Evolutionary conservation across 2,329 filamentous ascomycete species (phyloP), one percentile per base, ranked within the genome.

Genomic region (Cordyceps tenuipes): DNA sequence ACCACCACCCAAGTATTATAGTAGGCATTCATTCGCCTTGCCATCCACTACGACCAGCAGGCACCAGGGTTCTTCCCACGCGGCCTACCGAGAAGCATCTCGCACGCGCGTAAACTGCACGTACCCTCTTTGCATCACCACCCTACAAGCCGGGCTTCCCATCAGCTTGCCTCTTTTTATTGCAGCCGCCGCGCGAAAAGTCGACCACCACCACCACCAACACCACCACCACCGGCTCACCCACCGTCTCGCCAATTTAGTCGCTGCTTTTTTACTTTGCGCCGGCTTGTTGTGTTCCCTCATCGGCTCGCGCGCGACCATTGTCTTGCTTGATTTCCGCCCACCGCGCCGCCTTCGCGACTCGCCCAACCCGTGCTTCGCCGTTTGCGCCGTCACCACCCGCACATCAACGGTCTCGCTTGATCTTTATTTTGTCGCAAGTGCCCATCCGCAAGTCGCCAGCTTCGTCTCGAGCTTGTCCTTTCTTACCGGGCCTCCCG

Each of bases 31-130:
- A 12, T 36, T 36, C 9, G 34, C 34, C 34, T 36, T 2, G n/a
- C 41, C 41, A 43, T 8, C 41, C 17, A n/a, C 43, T 21, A 46
- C n/a, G 9, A n/a, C 43, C 43, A 36, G 34, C 17, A 43, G 39
- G 39, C 55, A 9, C 21, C 44, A 47, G 19, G 43, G 46, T 31
- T 23, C 44, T 36, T 34, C 19, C 56, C 36, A 51, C 57, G 44
- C 23, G 19, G 55, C 57, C 57, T 55, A 50, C 50, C 58, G 44
- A 56, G 23, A 60, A 56, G 51, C 59, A 60, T 46, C 51, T 56
- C 59, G 52, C 59, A 56, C 59, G 52, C 58, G 58, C 59, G 59
- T 60, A 53, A 47, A 56, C 51, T 59, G 49, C 57, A 59, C 49
- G 49, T 39, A 52, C 34, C 21, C 51, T 56, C 23, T 52, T 15